A percentile compares a stretch with the other conserved stretches of the same genome.
These are phyloP conservation scores for Scheffersomyces cryptocercus DNA, from an alignment of 1,139 yeast species.

Conservation along the genomic window DNA sequence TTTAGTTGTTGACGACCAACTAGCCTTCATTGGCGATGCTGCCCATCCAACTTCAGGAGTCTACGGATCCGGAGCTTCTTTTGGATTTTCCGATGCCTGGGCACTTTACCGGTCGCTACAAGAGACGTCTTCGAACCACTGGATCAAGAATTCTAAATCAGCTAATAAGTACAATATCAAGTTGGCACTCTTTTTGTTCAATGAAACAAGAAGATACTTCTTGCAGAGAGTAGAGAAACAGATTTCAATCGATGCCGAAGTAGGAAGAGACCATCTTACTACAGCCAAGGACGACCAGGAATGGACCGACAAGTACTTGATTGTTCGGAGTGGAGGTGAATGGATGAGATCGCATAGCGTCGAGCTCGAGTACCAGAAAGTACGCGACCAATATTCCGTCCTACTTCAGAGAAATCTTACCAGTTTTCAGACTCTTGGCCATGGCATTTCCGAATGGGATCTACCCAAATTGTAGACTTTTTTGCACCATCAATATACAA, in stretches of 20 bases:
- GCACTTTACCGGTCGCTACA: conserved; percentile 10
- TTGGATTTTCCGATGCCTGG: conserved; percentile 15
- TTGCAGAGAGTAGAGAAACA: conserved; percentile 12
- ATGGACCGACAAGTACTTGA: background rate
- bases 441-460: background rate
- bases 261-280: conserved; percentile 2
- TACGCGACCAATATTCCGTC: conserved; percentile 9
- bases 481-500: background rate
- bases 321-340: conserved; percentile 5
- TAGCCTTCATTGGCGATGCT: conserved; percentile 38
- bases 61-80: conserved; percentile 15
- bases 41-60: conserved; percentile 13
- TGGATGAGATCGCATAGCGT: conserved; percentile 14
- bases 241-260: conserved; percentile 7
- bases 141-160: conserved; percentile 1
- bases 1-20: conserved; percentile 13
- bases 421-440: background rate
- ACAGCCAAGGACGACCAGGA: background rate
- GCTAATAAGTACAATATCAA: conserved; percentile 4
- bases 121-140: conserved; percentile 6
- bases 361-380: conserved; percentile 11
- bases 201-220: conserved; percentile 12
- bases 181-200: conserved; percentile 8
- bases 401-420: background rate
- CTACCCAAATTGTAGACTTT: background rate